phyloP scores from a whole-genome alignment of 2,329 filamentous ascomycete genomes.

The Phoma sp. region DNA sequence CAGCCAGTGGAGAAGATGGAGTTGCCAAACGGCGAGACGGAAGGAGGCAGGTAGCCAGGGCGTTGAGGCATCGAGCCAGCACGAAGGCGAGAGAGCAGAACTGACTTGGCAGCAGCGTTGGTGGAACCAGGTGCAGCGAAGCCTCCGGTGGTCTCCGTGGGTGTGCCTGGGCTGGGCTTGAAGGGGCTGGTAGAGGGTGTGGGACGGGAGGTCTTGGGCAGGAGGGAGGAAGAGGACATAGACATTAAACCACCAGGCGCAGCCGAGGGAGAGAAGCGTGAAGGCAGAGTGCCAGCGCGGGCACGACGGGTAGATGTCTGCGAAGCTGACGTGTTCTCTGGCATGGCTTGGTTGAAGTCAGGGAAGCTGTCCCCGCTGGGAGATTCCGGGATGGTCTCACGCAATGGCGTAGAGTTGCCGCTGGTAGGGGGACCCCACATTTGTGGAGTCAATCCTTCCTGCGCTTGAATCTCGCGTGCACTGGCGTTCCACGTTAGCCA shows the following conservation, averaged over 20 bases:
- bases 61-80: slow-evolving; percentile 95
- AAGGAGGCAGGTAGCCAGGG: slow-evolving; percentile 67
- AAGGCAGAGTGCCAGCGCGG: slow-evolving; percentile 94
- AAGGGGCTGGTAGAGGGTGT: slow-evolving; percentile 89
- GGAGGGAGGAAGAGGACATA: slow-evolving; percentile 50
- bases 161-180: slow-evolving; percentile 64
- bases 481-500: slow-evolving; percentile 57
- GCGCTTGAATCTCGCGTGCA: slow-evolving; percentile 94
- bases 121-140: slow-evolving; percentile 55
- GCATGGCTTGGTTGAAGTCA: slow-evolving; percentile 77
- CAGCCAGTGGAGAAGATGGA: slow-evolving; percentile 89
- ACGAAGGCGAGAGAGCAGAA: slow-evolving; percentile 81
- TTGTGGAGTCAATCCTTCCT: slow-evolving; percentile 80
- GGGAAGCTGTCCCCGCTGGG: slow-evolving; percentile 92
- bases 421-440: slow-evolving; percentile 95
- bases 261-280: slow-evolving; percentile 82
- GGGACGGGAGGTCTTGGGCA: slow-evolving; percentile 80
- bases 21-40: slow-evolving; percentile 76
- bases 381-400: slow-evolving; percentile 97
- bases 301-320: slow-evolving; percentile 76
- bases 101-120: slow-evolving; percentile 65
- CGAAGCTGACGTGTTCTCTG: slow-evolving; percentile 63
- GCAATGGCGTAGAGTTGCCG: slow-evolving; percentile 92
- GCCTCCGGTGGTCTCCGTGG: slow-evolving; percentile 38
- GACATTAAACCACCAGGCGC: slow-evolving; percentile 65